phyloP scores from a whole-genome alignment of 192 early-diverging fungal genomes.

The Umbelopsis vinacea region DNA sequence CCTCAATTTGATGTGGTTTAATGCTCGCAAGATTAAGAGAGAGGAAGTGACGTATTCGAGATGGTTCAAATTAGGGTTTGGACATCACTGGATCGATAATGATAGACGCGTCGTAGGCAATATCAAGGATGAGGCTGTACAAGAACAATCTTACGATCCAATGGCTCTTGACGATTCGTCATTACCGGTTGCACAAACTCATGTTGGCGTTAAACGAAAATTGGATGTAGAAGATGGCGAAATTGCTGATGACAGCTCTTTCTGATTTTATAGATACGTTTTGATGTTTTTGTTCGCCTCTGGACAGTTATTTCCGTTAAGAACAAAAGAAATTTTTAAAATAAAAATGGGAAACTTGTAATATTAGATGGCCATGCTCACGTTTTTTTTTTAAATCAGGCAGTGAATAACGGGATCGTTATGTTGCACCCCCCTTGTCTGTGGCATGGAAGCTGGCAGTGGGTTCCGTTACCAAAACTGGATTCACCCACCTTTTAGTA shows the following conservation, averaged over 20 bases:
- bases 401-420: too few species aligned
- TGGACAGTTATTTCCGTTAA: too few species aligned
- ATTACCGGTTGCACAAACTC: background rate
- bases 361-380: too few species aligned
- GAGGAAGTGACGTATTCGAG: conserved; percentile 36
- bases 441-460: too few species aligned
- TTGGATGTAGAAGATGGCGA: conserved; percentile 19
- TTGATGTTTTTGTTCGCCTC: background rate
- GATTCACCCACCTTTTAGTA: too few species aligned
- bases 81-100: conserved; percentile 18
- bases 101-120: conserved; percentile 11
- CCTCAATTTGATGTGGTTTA: conserved; percentile 35
- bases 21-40: conserved; percentile 32
- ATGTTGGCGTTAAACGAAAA: conserved; percentile 14
- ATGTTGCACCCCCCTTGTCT: too few species aligned
- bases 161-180: conserved; percentile 6
- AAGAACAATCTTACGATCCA: conserved; percentile 11
- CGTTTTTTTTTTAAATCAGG: too few species aligned
- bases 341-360: too few species aligned
- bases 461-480: too few species aligned
- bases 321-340: too few species aligned
- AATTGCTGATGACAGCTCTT: conserved; percentile 14
- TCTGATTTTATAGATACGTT: conserved; percentile 12
- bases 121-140: background rate
- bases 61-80: conserved; percentile 43